Conservation (phyloP, 176 grass and related monocot species). For the Lolium multiflorum region DNA sequence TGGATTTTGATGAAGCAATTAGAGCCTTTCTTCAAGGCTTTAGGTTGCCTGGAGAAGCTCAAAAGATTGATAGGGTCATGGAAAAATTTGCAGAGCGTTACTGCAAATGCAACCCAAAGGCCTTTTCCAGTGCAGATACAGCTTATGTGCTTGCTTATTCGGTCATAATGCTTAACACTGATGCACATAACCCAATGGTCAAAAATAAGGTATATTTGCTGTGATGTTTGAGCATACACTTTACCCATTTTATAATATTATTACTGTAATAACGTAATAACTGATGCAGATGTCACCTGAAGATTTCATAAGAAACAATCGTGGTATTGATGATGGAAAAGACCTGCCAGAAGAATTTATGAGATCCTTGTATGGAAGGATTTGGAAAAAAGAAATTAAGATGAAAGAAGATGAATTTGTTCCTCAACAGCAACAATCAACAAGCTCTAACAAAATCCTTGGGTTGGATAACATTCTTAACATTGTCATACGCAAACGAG, state of each 20-base stretch:
- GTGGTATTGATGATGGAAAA: slow-evolving; percentile 96
- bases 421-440: slow-evolving; percentile 82
- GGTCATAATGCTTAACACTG: slow-evolving; percentile 97
- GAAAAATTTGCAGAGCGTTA: slow-evolving; percentile 97
- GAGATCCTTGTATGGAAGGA: slow-evolving; percentile 97
- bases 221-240: slow-evolving; percentile 39
- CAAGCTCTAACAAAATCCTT: slow-evolving; percentile 92
- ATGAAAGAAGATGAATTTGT: slow-evolving; percentile 98
- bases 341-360: slow-evolving; percentile 97
- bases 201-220: slow-evolving; percentile 83
- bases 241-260: background rate
- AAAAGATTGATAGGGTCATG: slow-evolving; percentile 98
- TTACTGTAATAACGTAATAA: slow-evolving; percentile 45
- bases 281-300: slow-evolving; percentile 93
- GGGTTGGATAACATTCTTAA: slow-evolving; percentile 98
- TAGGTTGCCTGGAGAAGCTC: slow-evolving; percentile 96
- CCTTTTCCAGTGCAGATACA: slow-evolving; percentile 97
- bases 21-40: slow-evolving; percentile 90
- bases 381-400: slow-evolving; percentile 96
- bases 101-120: slow-evolving; percentile 96
- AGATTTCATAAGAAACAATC: slow-evolving; percentile 99
- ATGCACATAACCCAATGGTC: slow-evolving; percentile 97
- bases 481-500: slow-evolving; percentile 90
- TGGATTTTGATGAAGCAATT: slow-evolving; percentile 97
- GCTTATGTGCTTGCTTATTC: slow-evolving; percentile 99